These are phyloP conservation scores for Oenanthe javanica DNA, from an alignment of 140 eudicot genomes.

Conservation along the genomic window DNA sequence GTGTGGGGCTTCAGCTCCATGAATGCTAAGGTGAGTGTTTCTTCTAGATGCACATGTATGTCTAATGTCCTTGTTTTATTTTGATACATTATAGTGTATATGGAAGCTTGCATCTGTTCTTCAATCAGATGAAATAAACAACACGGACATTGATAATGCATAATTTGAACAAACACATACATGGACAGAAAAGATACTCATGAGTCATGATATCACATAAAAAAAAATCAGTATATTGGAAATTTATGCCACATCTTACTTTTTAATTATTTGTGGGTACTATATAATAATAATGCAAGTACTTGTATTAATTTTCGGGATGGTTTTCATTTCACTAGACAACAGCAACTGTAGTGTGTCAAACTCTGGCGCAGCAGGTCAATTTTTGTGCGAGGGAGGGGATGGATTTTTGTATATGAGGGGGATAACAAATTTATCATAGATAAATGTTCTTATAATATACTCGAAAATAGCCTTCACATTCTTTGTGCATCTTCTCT, in stretches of 20 bases:
- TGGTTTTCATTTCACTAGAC: background rate
- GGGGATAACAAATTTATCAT: background rate
- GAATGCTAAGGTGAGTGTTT: slow-evolving; percentile 47
- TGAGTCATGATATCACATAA: background rate
- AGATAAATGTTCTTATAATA: background rate
- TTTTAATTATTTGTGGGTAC: background rate
- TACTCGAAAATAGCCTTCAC: background rate
- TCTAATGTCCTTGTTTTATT: background rate
- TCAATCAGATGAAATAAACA: background rate
- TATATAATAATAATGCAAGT: background rate
- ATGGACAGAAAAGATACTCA: background rate
- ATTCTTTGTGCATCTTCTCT: background rate
- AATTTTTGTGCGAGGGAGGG: background rate
- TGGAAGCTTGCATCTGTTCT: background rate
- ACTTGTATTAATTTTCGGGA: background rate
- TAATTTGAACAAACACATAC: background rate
- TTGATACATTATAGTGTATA: background rate
- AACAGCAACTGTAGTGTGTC: background rate
- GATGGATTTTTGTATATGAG: background rate
- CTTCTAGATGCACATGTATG: slow-evolving; percentile 4
- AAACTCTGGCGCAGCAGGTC: background rate
- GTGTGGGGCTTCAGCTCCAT: slow-evolving; percentile 78
- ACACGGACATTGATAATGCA: background rate
- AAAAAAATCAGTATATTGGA: background rate
- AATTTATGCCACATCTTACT: background rate